phyloP scores from a whole-genome alignment of 1,139 yeast species.

The Pichia sp. region DNA sequence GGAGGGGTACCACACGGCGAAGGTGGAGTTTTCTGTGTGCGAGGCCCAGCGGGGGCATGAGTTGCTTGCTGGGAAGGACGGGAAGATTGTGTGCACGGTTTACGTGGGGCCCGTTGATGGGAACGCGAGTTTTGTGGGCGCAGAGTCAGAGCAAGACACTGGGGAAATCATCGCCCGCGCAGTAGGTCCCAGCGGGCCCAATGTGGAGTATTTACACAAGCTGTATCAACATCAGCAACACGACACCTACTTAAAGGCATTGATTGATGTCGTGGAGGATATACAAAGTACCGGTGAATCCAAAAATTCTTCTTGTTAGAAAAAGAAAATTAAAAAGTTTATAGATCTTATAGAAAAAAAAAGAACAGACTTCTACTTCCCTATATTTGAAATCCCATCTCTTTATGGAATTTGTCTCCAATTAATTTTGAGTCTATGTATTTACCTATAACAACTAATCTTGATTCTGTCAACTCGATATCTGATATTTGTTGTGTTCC shows the following conservation, averaged over 20 bases:
- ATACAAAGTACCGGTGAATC: not conserved
- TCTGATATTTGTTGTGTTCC: conserved; percentile 35
- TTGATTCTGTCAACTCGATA: conserved; percentile 35
- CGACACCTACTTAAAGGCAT: not conserved
- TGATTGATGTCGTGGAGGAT: not conserved
- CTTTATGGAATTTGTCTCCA: conserved; percentile 3
- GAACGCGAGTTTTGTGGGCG: not conserved
- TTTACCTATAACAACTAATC: conserved; percentile 82
- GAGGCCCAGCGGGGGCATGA: not conserved
- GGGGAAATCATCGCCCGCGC: not conserved
- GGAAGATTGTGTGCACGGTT: not conserved
- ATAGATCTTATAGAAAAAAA: no score
- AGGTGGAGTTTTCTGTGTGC: not conserved
- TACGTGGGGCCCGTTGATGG: not conserved
- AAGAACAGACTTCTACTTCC: not conserved
- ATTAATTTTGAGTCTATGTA: conserved; percentile 31
- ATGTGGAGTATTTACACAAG: not conserved
- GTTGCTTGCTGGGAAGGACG: not conserved
- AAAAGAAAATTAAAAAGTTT: not conserved
- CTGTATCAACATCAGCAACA: not conserved
- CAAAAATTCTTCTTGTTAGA: no score
- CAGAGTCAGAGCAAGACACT: not conserved
- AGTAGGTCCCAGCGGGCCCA: not conserved
- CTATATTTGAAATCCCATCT: conserved; percentile 8
- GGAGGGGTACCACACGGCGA: not conserved